These are phyloP conservation scores for Neurospora sp. DNA, from an alignment of 495 filamentous ascomycete genomes.

Conservation along the genomic window DNA sequence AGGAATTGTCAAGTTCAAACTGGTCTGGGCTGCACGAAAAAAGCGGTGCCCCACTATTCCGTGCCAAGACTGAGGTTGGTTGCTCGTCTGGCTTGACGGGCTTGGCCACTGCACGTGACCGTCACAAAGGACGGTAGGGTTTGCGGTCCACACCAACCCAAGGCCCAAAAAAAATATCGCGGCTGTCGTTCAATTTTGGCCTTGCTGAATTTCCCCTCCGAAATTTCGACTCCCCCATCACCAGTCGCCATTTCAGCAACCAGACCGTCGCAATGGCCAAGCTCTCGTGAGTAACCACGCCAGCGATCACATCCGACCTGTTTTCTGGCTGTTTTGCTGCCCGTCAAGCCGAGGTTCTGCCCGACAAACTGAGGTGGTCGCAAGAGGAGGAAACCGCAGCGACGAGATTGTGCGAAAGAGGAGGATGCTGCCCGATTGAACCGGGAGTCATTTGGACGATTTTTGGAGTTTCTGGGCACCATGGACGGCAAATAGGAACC, in stretches of 20 bases:
- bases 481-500: neutral
- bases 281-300: constrained; percentile 32
- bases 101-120: constrained; percentile 17
- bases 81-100: neutral
- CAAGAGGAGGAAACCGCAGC: constrained; percentile 3
- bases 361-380: neutral
- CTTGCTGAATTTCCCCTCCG: constrained; percentile 16
- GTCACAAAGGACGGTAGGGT: constrained; percentile 23
- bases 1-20: neutral
- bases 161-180: constrained; percentile 23
- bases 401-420: neutral
- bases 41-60: neutral
- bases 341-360: neutral
- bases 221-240: constrained; percentile 27
- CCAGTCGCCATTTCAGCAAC: constrained; percentile 24
- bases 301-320: neutral
- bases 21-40: neutral
- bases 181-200: constrained; percentile 19
- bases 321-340: neutral
- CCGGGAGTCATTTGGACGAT: neutral
- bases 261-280: constrained; percentile 40
- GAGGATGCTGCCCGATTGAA: neutral
- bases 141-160: constrained; percentile 26
- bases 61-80: neutral
- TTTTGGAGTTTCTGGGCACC: neutral